These are phyloP conservation scores for Trametes punicea DNA, from an alignment of 768 basidiomycete species.

Conservation along the genomic window DNA sequence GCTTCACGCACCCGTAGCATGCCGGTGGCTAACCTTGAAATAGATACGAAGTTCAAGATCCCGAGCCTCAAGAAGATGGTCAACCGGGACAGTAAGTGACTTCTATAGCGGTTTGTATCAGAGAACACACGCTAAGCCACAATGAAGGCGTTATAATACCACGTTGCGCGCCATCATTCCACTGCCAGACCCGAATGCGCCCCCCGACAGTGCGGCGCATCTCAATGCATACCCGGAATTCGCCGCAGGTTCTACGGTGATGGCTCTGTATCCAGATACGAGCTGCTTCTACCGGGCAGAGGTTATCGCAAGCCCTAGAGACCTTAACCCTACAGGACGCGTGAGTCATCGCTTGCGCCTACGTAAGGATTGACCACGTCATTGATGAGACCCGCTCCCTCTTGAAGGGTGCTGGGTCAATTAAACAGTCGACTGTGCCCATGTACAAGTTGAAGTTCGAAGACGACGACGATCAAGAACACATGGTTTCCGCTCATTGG, in stretches of 20 bases:
- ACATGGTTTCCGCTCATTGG: conserved; percentile 69
- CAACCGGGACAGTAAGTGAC: conserved; percentile 53
- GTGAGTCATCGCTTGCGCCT: conserved; percentile 32
- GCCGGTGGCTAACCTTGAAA: neutral
- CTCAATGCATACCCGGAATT: conserved; percentile 71
- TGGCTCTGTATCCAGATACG: conserved; percentile 89
- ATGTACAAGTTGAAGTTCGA: conserved; percentile 83
- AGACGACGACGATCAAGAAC: conserved; percentile 84
- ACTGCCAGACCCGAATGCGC: conserved; percentile 68
- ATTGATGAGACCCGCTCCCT: conserved; percentile 4
- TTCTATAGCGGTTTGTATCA: neutral
- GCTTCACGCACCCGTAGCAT: conserved; percentile 19
- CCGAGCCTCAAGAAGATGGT: conserved; percentile 79
- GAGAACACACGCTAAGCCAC: no score
- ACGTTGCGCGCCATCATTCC: conserved; percentile 72
- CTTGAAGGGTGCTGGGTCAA: conserved; percentile 16
- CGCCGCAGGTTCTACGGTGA: conserved; percentile 64
- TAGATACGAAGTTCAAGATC: conserved; percentile 86
- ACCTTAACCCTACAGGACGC: conserved; percentile 35
- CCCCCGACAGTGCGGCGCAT: conserved; percentile 57
- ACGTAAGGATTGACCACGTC: conserved; percentile 27
- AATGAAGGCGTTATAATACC: conserved; percentile 60
- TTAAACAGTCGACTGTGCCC: conserved; percentile 33
- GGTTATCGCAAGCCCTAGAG: conserved; percentile 65
- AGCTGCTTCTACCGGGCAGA: conserved; percentile 90